These are phyloP conservation scores for Gossypium thurberi DNA, from an alignment of 345 rosid species.

Conservation along the genomic window DNA sequence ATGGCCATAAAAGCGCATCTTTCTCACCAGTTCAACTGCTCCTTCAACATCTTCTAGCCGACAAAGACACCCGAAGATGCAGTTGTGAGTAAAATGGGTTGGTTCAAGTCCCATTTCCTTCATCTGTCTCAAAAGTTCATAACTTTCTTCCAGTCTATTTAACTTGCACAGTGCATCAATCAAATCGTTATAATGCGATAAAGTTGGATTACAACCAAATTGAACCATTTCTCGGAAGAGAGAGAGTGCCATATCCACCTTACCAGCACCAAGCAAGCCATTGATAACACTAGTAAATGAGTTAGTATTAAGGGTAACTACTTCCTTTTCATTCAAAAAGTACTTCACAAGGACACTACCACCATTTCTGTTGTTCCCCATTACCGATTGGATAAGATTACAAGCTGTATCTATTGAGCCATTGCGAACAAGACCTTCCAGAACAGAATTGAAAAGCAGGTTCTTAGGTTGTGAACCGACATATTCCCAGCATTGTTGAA, in stretches of 20 bases:
- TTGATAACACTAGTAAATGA: slow-evolving; percentile 48
- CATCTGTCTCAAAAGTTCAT: slow-evolving; percentile 52
- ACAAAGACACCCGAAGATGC: slow-evolving; percentile 67
- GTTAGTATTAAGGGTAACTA: slow-evolving; percentile 30
- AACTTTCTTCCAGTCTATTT: slow-evolving; percentile 59
- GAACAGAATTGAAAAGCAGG: slow-evolving; percentile 44
- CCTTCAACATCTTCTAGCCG: slow-evolving; percentile 47
- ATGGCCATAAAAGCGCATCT: slow-evolving; percentile 66
- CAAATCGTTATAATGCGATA: slow-evolving; percentile 46
- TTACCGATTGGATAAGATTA: slow-evolving; percentile 35
- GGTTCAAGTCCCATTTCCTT: slow-evolving; percentile 51
- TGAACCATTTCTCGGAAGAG: slow-evolving; percentile 50
- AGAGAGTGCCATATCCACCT: slow-evolving; percentile 52
- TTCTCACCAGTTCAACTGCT: slow-evolving; percentile 51
- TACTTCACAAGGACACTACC: slow-evolving; percentile 25
- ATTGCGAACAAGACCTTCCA: slow-evolving; percentile 33
- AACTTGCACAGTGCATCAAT: slow-evolving; percentile 59
- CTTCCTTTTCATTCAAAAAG: slow-evolving; percentile 28
- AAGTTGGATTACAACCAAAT: slow-evolving; percentile 33
- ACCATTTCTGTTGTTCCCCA: slow-evolving; percentile 26
- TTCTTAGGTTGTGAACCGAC: slow-evolving; percentile 35
- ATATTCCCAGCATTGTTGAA: slow-evolving; percentile 35
- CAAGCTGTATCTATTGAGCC: slow-evolving; percentile 48
- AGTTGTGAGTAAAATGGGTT: slow-evolving; percentile 56
- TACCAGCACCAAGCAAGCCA: slow-evolving; percentile 36